These are phyloP conservation scores for Erythrophleum fordii DNA, from an alignment of 306 rosid genomes.

Conservation along the genomic window DNA sequence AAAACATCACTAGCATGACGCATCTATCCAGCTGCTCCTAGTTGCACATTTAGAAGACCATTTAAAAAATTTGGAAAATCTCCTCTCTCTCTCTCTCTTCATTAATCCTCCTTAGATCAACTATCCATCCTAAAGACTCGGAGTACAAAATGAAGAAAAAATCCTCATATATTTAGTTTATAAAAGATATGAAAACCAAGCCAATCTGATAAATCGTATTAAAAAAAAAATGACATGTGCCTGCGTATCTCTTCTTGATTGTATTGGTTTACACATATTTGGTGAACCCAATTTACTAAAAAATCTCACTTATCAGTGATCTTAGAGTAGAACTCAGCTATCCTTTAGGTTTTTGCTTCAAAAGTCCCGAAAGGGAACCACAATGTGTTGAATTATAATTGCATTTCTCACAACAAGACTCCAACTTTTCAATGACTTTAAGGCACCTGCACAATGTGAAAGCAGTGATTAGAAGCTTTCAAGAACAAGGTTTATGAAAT, in stretches of 20 bases:
- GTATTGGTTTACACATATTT: background rate
- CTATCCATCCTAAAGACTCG: background rate
- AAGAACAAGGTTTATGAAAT: slow-evolving; percentile 3
- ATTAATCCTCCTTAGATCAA: background rate
- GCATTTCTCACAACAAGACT: slow-evolving; percentile 78
- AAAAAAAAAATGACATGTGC: background rate
- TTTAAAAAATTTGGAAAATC: too few relatives aligned
- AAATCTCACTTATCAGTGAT: background rate
- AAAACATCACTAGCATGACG: background rate
- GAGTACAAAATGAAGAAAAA: too few relatives aligned
- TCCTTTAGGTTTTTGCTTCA: slow-evolving; percentile 69
- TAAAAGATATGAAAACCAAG: background rate
- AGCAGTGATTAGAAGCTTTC: slow-evolving; percentile 20
- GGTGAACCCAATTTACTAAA: background rate
- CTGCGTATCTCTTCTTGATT: background rate
- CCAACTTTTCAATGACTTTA: slow-evolving; percentile 69
- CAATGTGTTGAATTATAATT: slow-evolving; percentile 83
- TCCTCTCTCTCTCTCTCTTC: too few relatives aligned
- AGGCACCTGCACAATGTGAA: slow-evolving; percentile 58
- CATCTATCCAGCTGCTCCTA: too few relatives aligned
- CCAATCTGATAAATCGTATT: background rate
- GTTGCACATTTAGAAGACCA: too few relatives aligned
- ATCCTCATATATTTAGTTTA: too few relatives aligned
- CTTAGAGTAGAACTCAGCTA: slow-evolving; percentile 22
- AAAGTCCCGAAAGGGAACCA: slow-evolving; percentile 82